Conservation (phyloP, 768 basidiomycete genomes). For the Collybia nuda region DNA sequence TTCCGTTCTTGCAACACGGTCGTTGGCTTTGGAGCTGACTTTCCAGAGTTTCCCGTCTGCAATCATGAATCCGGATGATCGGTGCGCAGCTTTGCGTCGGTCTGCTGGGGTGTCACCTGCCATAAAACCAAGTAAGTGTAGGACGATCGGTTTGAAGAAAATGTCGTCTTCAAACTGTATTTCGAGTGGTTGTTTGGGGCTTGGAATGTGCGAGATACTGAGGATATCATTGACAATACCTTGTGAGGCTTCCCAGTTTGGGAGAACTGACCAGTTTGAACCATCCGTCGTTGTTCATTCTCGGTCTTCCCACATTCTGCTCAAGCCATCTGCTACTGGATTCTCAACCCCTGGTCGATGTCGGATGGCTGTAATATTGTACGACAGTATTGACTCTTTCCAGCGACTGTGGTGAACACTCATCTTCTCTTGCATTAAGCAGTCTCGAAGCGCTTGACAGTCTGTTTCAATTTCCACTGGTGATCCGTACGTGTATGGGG, state of each 20-base stretch:
- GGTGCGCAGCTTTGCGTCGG: conserved; percentile 11
- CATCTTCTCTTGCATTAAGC: conserved; percentile 20
- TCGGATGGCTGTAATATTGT: conserved; percentile 23
- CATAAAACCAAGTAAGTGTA: conserved; percentile 13
- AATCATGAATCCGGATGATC: conserved; percentile 17
- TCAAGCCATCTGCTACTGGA: conserved; percentile 26
- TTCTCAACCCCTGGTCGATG: conserved; percentile 22
- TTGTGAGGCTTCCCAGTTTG: conserved; percentile 23
- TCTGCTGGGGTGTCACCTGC: conserved; percentile 8
- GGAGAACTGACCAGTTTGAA: conserved; percentile 20
- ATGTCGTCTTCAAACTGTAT: conserved; percentile 10
- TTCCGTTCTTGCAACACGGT: conserved; percentile 3
- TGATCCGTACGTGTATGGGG: conserved; percentile 21
- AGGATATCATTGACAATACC: conserved; percentile 20
- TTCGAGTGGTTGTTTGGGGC: conserved; percentile 10
- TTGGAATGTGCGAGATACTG: not conserved
- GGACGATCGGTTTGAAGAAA: conserved; percentile 15
- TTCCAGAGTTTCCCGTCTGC: conserved; percentile 21
- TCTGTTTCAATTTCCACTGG: conserved; percentile 31
- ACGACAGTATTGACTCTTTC: conserved; percentile 14
- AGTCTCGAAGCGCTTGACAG: conserved; percentile 28
- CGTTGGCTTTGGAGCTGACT: conserved; percentile 8
- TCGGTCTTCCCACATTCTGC: conserved; percentile 12
- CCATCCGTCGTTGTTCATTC: conserved; percentile 12
- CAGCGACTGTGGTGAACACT: conserved; percentile 24